phyloP scores from a whole-genome alignment of 768 basidiomycete species.

The Calocybe cyanea region DNA sequence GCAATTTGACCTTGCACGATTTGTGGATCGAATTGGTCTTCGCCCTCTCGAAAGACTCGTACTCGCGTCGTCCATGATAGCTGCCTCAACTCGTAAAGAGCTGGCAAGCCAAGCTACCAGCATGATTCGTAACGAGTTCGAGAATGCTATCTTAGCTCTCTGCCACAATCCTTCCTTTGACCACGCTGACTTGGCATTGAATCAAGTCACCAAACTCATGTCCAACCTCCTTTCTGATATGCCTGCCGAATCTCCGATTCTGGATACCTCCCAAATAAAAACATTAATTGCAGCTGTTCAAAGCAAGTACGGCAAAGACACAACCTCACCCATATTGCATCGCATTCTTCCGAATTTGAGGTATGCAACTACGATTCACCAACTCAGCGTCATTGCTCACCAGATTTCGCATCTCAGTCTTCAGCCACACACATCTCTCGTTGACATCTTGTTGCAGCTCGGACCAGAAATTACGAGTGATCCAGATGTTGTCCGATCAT shows the following conservation, averaged over 20 bases:
- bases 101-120: slow-evolving; percentile 60
- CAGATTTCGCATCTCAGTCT: slow-evolving; percentile 40
- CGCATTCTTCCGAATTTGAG: slow-evolving; percentile 72
- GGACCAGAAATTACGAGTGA: slow-evolving; percentile 80
- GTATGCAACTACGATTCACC: slow-evolving; percentile 33
- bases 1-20: slow-evolving; percentile 79
- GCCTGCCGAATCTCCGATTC: slow-evolving; percentile 61
- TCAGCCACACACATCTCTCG: slow-evolving; percentile 60
- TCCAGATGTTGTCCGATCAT: slow-evolving; percentile 60
- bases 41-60: slow-evolving; percentile 78
- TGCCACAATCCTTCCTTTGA: slow-evolving; percentile 82
- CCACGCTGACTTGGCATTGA: slow-evolving; percentile 70
- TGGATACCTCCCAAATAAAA: slow-evolving; percentile 73
- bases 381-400: neutral
- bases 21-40: slow-evolving; percentile 77
- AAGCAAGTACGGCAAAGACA: slow-evolving; percentile 77
- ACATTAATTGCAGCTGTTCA: slow-evolving; percentile 72
- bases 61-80: slow-evolving; percentile 69
- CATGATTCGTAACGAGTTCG: slow-evolving; percentile 75
- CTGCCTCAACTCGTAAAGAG: slow-evolving; percentile 53
- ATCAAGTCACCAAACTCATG: slow-evolving; percentile 76
- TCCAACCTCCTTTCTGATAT: slow-evolving; percentile 74
- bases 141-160: slow-evolving; percentile 69
- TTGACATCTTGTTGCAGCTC: slow-evolving; percentile 72
- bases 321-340: slow-evolving; percentile 68